Conservation (phyloP, 345 rosid species). For the Acer yangbiense region DNA sequence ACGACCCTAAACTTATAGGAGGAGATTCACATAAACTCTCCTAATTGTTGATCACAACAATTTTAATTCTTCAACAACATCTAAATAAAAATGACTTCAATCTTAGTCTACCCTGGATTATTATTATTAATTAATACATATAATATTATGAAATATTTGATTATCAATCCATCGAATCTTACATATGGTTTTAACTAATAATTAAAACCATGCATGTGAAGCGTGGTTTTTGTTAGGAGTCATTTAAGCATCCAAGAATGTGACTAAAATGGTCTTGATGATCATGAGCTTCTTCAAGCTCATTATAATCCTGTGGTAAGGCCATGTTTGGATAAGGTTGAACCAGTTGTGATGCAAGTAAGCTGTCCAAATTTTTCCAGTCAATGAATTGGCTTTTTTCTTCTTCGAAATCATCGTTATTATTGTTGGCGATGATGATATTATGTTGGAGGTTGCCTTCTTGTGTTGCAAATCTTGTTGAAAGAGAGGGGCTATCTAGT, state of each 20-base stretch:
- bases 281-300: conserved; percentile 23
- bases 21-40: conserved; percentile 9
- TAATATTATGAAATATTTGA: not conserved
- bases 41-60: not conserved
- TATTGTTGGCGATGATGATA: not conserved
- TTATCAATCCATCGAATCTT: not conserved
- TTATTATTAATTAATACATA: not conserved
- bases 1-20: not conserved
- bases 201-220: not conserved
- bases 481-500: conserved; percentile 63
- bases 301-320: conserved; percentile 38
- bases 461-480: conserved; percentile 48
- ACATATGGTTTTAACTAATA: not conserved
- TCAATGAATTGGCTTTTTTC: conserved; percentile 49
- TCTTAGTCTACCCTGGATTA: not conserved
- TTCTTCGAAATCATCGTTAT: conserved; percentile 44
- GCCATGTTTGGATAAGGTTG: conserved; percentile 25
- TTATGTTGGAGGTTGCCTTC: conserved; percentile 12
- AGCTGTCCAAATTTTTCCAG: conserved; percentile 66
- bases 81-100: not conserved
- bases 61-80: not conserved
- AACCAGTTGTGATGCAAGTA: conserved; percentile 47
- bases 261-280: conserved; percentile 33
- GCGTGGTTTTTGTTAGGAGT: conserved; percentile 32
- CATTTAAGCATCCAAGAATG: conserved; percentile 72